These are phyloP conservation scores for Euphrasia arctica DNA, from an alignment of 305 asterid genomes.

Conservation along the genomic window DNA sequence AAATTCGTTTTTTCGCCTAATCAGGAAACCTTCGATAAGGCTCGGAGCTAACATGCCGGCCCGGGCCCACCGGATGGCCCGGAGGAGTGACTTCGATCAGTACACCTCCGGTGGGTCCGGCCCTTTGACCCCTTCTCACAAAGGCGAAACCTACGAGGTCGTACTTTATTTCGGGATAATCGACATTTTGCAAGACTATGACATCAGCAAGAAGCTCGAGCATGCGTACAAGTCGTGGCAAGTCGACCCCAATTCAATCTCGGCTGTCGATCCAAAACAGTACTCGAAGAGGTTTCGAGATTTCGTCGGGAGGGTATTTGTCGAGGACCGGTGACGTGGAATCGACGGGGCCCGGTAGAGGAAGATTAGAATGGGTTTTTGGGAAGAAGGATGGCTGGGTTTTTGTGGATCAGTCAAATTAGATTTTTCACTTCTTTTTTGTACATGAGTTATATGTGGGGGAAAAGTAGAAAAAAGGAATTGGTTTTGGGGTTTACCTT, in stretches of 20 bases:
- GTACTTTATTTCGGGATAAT: slow-evolving; percentile 94
- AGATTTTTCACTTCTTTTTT: slow-evolving; percentile 5
- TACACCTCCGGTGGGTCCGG: slow-evolving; percentile 52
- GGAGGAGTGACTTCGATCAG: slow-evolving; percentile 84
- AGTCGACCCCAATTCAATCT: slow-evolving; percentile 76
- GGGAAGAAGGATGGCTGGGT: slow-evolving; percentile 49
- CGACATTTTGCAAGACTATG: slow-evolving; percentile 92
- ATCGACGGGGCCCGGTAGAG: neutral
- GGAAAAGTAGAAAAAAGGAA: slow-evolving; percentile 17
- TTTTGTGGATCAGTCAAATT: slow-evolving; percentile 56
- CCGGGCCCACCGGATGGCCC: slow-evolving; percentile 75
- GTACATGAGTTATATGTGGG: slow-evolving; percentile 43
- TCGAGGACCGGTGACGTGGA: slow-evolving; percentile 64
- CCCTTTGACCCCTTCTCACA: slow-evolving; percentile 46
- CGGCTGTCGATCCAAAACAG: slow-evolving; percentile 93
- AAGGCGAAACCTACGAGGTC: slow-evolving; percentile 67
- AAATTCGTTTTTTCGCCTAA: neutral
- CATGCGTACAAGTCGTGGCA: slow-evolving; percentile 94
- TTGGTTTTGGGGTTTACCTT: slow-evolving; percentile 33
- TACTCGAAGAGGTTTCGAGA: slow-evolving; percentile 90
- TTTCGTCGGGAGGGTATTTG: slow-evolving; percentile 72
- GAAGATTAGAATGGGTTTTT: neutral
- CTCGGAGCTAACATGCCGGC: slow-evolving; percentile 99
- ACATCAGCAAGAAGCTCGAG: slow-evolving; percentile 92
- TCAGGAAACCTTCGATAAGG: slow-evolving; percentile 85